Evolutionary conservation across 371 early-diverging fungal genomes (phyloP), one percentile per base, ranked within the genome.

Genomic region (Circinella minor): DNA sequence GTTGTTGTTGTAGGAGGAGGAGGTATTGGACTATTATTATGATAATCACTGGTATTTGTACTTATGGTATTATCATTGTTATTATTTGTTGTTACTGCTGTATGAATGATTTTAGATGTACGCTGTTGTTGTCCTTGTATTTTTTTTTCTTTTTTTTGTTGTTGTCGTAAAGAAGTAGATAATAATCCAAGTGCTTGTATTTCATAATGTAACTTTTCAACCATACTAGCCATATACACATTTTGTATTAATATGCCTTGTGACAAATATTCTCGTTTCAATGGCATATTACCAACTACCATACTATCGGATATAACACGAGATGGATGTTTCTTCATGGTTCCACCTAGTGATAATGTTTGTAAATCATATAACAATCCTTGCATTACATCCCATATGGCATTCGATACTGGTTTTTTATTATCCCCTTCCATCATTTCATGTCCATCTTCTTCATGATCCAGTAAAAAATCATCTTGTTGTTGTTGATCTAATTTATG

Each of bases 331-430:
- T 60, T 34, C 10, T 55, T 15, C 51, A 51, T 51, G 1, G 55
- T 68, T 71, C 67, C 57, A 57, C 36, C 36, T 13, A 54, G n/a
- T 48, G 61, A 62, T 17, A 78, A 51, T 4, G 76, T 78, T 36
- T 81, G 80, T 8, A 81, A 64, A 71, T 84, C 81, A 51, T 68
- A 81, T 36, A 80, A 43, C 11, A 81, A 47, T 0, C 84, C 84
- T 66, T 84, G 81, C 18, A 81, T 61, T 7, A 77, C 72, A 69
- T 84, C 84, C 84, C 84, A 84, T 1, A 76, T 62, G 7, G 81
- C 76, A 9, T 70, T 68, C 2, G 74, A 20, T n/a, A 54, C 49
- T 20, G 47, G 37, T 14, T 59, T 36, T 38, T 17, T 54, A 4
- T 48, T 3, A 34, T 61, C 38, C 17, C 46, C 64, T 64, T 59